phyloP scores from a whole-genome alignment of 495 filamentous ascomycete genomes.

The Cercophora sp. region DNA sequence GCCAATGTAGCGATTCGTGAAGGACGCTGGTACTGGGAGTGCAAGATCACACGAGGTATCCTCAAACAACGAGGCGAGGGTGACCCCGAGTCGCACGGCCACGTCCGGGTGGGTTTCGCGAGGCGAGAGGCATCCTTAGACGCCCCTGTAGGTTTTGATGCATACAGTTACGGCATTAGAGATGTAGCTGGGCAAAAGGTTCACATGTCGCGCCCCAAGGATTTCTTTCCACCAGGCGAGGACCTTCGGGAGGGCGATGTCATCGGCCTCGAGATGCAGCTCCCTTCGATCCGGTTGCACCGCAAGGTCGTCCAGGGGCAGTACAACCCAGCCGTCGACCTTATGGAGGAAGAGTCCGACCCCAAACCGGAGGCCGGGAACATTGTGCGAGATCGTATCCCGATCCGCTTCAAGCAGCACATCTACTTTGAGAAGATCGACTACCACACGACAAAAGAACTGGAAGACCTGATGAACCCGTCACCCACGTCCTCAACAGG shows the following conservation, averaged over 20 bases:
- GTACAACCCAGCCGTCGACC: slow-evolving; percentile 79
- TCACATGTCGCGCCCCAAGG: slow-evolving; percentile 85
- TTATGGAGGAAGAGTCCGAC: slow-evolving; percentile 52
- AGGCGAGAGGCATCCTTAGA: slow-evolving; percentile 87
- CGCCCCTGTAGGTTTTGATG: slow-evolving; percentile 91
- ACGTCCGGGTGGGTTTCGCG: slow-evolving; percentile 88
- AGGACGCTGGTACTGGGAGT: slow-evolving; percentile 91
- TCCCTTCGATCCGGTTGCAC: slow-evolving; percentile 80
- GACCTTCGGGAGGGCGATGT: slow-evolving; percentile 80
- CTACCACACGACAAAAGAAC: slow-evolving; percentile 80
- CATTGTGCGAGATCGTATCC: slow-evolving; percentile 89
- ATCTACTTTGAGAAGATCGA: slow-evolving; percentile 95
- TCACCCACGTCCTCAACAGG: slow-evolving; percentile 50
- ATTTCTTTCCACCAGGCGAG: slow-evolving; percentile 74
- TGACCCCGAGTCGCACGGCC: slow-evolving; percentile 51
- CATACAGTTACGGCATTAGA: slow-evolving; percentile 91
- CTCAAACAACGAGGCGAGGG: slow-evolving; percentile 38
- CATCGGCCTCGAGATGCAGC: slow-evolving; percentile 86
- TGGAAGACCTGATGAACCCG: slow-evolving; percentile 81
- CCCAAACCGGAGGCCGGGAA: slow-evolving; percentile 50
- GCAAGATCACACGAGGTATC: slow-evolving; percentile 69
- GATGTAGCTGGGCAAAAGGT: slow-evolving; percentile 88
- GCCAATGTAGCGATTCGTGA: slow-evolving; percentile 91
- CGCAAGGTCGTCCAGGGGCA: slow-evolving; percentile 80
- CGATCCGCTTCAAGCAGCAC: slow-evolving; percentile 87